Evolutionary conservation across 2,329 filamentous ascomycete genomes (phyloP).

Genomic region (Lizonia empirigonia): DNA sequence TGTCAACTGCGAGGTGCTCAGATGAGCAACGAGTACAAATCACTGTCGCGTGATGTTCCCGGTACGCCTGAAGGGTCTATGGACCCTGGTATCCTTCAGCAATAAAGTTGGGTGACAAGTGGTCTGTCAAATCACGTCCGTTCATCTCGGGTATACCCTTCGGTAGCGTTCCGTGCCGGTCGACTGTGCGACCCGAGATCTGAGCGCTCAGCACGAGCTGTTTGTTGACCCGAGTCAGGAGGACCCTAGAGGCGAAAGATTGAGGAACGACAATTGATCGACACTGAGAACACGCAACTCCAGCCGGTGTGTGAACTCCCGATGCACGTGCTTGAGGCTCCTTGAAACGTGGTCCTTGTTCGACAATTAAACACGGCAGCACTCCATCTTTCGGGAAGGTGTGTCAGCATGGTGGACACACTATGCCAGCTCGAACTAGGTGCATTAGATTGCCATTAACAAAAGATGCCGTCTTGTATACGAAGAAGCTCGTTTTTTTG

Average conservation of each 20-base stretch:
- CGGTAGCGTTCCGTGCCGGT: slow-evolving; percentile 35
- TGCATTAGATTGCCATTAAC: slow-evolving; percentile 3
- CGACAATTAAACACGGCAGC: neutral
- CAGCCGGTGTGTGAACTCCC: neutral
- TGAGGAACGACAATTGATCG: slow-evolving; percentile 5
- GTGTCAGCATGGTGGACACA: slow-evolving; percentile 2
- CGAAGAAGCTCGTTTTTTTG: no score
- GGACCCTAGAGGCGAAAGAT: slow-evolving; percentile 13
- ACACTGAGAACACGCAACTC: neutral
- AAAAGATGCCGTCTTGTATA: slow-evolving; percentile 2
- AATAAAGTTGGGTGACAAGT: slow-evolving; percentile 14
- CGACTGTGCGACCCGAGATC: slow-evolving; percentile 29
- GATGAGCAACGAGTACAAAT: neutral
- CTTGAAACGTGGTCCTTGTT: neutral
- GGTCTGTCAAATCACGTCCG: slow-evolving; percentile 12
- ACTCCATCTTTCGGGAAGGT: slow-evolving; percentile 13
- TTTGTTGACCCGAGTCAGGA: slow-evolving; percentile 22
- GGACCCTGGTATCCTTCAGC: slow-evolving; percentile 4
- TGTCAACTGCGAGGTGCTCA: neutral
- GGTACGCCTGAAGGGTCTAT: neutral
- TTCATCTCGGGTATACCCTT: slow-evolving; percentile 25
- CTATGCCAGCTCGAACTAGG: slow-evolving; percentile 2
- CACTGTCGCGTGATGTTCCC: neutral
- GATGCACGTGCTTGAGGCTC: slow-evolving; percentile 17
- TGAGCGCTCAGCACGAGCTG: slow-evolving; percentile 30